These are phyloP conservation scores for Cardamine occulta DNA, from an alignment of 345 rosid species.

Conservation along the genomic window DNA sequence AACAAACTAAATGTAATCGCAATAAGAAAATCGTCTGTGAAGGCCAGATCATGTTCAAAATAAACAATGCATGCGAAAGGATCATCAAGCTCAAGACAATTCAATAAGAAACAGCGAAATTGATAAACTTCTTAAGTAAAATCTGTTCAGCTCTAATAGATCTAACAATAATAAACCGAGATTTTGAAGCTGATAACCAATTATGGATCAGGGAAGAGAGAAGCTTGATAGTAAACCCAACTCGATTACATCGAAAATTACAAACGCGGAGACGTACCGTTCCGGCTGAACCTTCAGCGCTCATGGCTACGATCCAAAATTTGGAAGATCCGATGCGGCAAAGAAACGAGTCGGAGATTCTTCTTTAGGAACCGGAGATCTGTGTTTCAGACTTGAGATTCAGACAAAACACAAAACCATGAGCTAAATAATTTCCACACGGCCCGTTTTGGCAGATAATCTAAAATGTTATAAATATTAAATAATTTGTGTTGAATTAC, in stretches of 20 bases:
- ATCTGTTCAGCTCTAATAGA: not conserved
- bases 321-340: slow-evolving; percentile 16
- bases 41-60: not conserved
- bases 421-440: not conserved
- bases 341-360: slow-evolving; percentile 26
- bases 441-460: not conserved
- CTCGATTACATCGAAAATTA: not conserved
- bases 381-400: not conserved
- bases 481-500: not conserved
- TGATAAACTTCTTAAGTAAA: not conserved
- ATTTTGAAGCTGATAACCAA: not conserved
- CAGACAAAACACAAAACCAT: slow-evolving; percentile 8
- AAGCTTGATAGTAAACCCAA: slow-evolving; percentile 2
- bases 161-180: slow-evolving; percentile 9
- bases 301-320: slow-evolving; percentile 13
- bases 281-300: slow-evolving; percentile 30
- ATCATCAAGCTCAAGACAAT: slow-evolving; percentile 18
- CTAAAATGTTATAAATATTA: not conserved
- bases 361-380: slow-evolving; percentile 6
- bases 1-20: not conserved
- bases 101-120: not conserved
- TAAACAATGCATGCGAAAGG: slow-evolving; percentile 30
- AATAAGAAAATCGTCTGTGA: not conserved
- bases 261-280: slow-evolving; percentile 32
- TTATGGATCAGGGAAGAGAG: slow-evolving; percentile 13